Conservation (phyloP, 495 filamentous ascomycete genomes). For the Penicillium steckii region DNA sequence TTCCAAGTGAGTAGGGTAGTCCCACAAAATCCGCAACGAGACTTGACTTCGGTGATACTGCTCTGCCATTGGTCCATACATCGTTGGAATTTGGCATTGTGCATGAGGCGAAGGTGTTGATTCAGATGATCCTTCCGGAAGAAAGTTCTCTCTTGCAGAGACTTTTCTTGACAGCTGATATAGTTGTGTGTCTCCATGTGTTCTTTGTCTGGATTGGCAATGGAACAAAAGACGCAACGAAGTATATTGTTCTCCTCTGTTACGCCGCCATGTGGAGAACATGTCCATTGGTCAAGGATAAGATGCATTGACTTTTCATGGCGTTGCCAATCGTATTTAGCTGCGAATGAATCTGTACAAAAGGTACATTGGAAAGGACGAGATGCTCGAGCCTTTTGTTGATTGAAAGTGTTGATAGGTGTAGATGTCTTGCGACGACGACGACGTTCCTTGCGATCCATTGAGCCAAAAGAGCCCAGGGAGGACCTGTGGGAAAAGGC, state of each 20-base stretch:
- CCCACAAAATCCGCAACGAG: constrained; percentile 72
- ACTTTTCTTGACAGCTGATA: constrained; percentile 70
- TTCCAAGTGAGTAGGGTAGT: constrained; percentile 68
- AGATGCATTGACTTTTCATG: constrained; percentile 88
- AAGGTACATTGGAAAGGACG: constrained; percentile 85
- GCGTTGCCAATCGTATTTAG: constrained; percentile 89
- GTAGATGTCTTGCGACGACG: constrained; percentile 60
- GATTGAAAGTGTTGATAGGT: constrained; percentile 43
- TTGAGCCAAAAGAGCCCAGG: constrained; percentile 64
- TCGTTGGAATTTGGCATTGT: constrained; percentile 65
- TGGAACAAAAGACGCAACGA: constrained; percentile 72
- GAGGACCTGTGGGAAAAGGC: constrained; percentile 68
- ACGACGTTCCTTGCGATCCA: constrained; percentile 67
- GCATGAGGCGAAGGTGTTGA: constrained; percentile 80
- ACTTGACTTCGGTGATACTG: constrained; percentile 66
- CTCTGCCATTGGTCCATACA: constrained; percentile 80
- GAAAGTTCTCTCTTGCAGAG: constrained; percentile 71
- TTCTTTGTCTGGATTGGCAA: constrained; percentile 60
- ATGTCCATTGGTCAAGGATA: constrained; percentile 85
- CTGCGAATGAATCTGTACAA: constrained; percentile 82
- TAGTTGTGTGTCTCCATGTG: constrained; percentile 79
- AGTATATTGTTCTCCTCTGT: constrained; percentile 36
- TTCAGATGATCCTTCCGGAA: constrained; percentile 87
- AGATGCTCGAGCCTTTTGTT: constrained; percentile 39
- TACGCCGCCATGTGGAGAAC: constrained; percentile 58